Evolutionary conservation across 768 basidiomycete species (phyloP).

Genomic region (Boletus tylopilopsis): DNA sequence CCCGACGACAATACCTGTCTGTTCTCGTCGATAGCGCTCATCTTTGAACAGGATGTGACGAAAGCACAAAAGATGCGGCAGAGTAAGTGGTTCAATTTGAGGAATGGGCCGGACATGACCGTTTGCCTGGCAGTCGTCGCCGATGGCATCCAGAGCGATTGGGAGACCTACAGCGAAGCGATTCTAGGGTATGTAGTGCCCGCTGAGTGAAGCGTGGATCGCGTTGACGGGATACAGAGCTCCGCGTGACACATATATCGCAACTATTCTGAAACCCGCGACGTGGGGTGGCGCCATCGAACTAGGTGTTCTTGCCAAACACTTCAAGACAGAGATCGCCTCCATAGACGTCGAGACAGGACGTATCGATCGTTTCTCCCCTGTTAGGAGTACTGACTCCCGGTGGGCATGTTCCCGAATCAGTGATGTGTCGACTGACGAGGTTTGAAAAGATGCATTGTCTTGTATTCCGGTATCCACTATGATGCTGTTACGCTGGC

Average conservation of each 20-base stretch:
- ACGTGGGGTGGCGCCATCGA: slow-evolving; percentile 98
- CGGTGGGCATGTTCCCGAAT: slow-evolving; percentile 14
- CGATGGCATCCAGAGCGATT: slow-evolving; percentile 70
- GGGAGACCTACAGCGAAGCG: slow-evolving; percentile 74
- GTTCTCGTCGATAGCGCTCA: slow-evolving; percentile 80
- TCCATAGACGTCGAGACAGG: slow-evolving; percentile 93
- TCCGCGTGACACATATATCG: slow-evolving; percentile 66
- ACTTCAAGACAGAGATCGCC: slow-evolving; percentile 83
- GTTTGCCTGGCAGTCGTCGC: slow-evolving; percentile 62
- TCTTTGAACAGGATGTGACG: slow-evolving; percentile 81
- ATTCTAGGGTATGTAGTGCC: slow-evolving; percentile 69
- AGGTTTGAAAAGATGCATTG: slow-evolving; percentile 47
- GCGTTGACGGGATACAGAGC: slow-evolving; percentile 35
- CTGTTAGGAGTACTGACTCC: slow-evolving; percentile 32
- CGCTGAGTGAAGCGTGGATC: background rate
- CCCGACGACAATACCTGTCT: slow-evolving; percentile 98
- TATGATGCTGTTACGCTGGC: slow-evolving; percentile 90
- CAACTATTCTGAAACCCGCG: slow-evolving; percentile 71
- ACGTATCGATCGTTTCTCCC: slow-evolving; percentile 74
- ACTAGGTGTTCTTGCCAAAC: slow-evolving; percentile 75
- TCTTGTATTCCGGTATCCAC: slow-evolving; percentile 96
- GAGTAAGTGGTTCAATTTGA: slow-evolving; percentile 42
- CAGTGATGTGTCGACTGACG: background rate
- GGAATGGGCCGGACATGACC: slow-evolving; percentile 4
- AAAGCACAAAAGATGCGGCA: slow-evolving; percentile 69